A percentile compares a stretch with the other conserved stretches of the same genome.
Conservation (phyloP, 768 basidiomycete genomes). For the Rhizopogon roseolus region DNA sequence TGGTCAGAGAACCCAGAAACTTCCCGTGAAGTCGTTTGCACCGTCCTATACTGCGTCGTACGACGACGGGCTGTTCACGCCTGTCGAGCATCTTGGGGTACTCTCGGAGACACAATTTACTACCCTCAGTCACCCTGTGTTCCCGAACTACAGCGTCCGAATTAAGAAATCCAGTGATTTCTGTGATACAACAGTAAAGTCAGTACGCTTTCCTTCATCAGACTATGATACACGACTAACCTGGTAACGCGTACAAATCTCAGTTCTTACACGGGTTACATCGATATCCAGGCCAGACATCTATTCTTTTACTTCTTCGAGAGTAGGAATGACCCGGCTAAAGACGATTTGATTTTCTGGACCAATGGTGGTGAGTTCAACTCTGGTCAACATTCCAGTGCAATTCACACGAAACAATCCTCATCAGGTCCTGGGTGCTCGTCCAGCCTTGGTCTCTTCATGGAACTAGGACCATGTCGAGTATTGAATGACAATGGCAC, state of each 20-base stretch:
- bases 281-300: slow-evolving; percentile 61
- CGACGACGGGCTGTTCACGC: slow-evolving; percentile 29
- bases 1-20: not conserved
- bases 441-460: slow-evolving; percentile 61
- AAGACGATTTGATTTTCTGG: slow-evolving; percentile 57
- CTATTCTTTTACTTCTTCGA: slow-evolving; percentile 78
- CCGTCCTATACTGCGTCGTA: slow-evolving; percentile 11
- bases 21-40: not conserved
- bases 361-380: slow-evolving; percentile 49
- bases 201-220: not conserved
- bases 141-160: slow-evolving; percentile 38
- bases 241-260: not conserved
- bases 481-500: slow-evolving; percentile 47
- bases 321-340: slow-evolving; percentile 51
- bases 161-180: slow-evolving; percentile 33
- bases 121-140: slow-evolving; percentile 36
- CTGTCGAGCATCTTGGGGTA: slow-evolving; percentile 24
- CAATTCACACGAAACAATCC: not conserved
- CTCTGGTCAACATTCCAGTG: not conserved
- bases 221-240: not conserved
- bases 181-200: slow-evolving; percentile 39
- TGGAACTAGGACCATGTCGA: slow-evolving; percentile 75
- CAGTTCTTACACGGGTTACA: slow-evolving; percentile 63
- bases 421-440: slow-evolving; percentile 44
- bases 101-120: slow-evolving; percentile 30